Evolutionary conservation across 1,284 basidiomycete species (phyloP).

Genomic region (Taiwanofungus camphoratus): DNA sequence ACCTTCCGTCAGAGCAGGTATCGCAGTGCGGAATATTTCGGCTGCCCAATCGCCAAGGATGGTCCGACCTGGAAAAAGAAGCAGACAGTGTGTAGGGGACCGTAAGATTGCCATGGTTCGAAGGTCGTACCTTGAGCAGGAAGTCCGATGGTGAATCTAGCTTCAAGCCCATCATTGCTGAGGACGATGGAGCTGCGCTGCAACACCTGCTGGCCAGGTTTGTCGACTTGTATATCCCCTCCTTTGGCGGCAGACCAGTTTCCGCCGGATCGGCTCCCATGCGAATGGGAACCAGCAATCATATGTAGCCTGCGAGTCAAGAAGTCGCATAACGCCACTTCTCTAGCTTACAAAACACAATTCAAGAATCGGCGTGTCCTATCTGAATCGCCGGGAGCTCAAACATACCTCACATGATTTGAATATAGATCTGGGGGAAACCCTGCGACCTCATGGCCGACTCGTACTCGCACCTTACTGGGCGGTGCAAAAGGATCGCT

Average conservation of each 20-base stretch:
- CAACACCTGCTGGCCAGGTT: conserved; percentile 20
- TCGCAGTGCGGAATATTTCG: conserved; percentile 8
- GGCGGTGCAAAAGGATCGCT: conserved; percentile 20
- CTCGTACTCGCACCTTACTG: conserved; percentile 15
- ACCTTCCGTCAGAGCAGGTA: conserved; percentile 8
- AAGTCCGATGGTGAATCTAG: conserved; percentile 17
- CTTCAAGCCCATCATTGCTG: conserved; percentile 10
- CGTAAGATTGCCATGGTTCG: not conserved
- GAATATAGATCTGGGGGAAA: conserved; percentile 11
- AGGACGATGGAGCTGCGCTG: conserved; percentile 16
- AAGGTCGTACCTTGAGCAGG: conserved; percentile 16
- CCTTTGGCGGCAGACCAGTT: conserved; percentile 16
- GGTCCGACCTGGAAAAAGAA: conserved; percentile 14
- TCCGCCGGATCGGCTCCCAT: not conserved
- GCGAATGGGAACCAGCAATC: conserved; percentile 3
- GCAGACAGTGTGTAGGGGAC: not conserved
- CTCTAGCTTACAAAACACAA: conserved; percentile 1
- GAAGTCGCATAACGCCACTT: conserved; percentile 15
- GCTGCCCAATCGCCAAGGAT: conserved; percentile 14
- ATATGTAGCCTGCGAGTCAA: conserved; percentile 8
- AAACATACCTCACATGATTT: conserved; percentile 10
- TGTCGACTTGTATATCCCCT: conserved; percentile 15
- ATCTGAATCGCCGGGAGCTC: not conserved
- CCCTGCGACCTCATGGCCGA: conserved; percentile 10
- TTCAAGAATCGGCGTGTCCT: not conserved